Conservation (phyloP, 2,329 filamentous ascomycete species). For the Fusarium torulosum region DNA sequence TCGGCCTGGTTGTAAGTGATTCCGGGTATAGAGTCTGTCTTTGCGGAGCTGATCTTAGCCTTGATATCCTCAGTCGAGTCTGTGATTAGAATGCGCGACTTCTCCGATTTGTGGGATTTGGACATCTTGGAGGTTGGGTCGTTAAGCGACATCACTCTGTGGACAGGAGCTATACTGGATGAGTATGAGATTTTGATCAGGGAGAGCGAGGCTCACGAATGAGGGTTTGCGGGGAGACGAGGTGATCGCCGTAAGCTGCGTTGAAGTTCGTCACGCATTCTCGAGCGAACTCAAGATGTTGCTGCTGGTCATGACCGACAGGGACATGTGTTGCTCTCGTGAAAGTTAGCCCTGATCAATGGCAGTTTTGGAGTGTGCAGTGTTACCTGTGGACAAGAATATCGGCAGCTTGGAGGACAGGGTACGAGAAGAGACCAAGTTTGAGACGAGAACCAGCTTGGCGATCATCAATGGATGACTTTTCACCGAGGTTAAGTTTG, state of each 20-base stretch:
- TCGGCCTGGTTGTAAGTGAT: constrained; percentile 78
- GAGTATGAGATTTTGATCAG: neutral
- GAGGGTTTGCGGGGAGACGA: constrained; percentile 77
- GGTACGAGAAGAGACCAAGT: constrained; percentile 94
- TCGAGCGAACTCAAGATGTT: constrained; percentile 93
- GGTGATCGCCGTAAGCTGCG: constrained; percentile 72
- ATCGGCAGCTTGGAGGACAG: constrained; percentile 94
- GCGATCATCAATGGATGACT: constrained; percentile 69
- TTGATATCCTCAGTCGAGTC: constrained; percentile 74
- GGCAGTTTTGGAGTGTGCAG: neutral
- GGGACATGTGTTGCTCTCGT: constrained; percentile 88
- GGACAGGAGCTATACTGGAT: constrained; percentile 72
- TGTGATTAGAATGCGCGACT: constrained; percentile 86
- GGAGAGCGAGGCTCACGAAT: constrained; percentile 66
- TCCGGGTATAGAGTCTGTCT: constrained; percentile 77
- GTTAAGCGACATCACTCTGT: constrained; percentile 89
- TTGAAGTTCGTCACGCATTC: constrained; percentile 92
- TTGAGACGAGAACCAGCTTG: constrained; percentile 74
- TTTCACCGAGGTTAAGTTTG: constrained; percentile 75
- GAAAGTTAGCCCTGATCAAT: constrained; percentile 5
- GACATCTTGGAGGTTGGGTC: constrained; percentile 90
- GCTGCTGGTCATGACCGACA: constrained; percentile 93
- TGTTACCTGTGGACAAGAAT: constrained; percentile 83
- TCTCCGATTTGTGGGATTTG: constrained; percentile 80
- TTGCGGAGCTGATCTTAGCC: constrained; percentile 76